phyloP scores from a whole-genome alignment of 345 rosid species.

The Atalantia buxifolia region DNA sequence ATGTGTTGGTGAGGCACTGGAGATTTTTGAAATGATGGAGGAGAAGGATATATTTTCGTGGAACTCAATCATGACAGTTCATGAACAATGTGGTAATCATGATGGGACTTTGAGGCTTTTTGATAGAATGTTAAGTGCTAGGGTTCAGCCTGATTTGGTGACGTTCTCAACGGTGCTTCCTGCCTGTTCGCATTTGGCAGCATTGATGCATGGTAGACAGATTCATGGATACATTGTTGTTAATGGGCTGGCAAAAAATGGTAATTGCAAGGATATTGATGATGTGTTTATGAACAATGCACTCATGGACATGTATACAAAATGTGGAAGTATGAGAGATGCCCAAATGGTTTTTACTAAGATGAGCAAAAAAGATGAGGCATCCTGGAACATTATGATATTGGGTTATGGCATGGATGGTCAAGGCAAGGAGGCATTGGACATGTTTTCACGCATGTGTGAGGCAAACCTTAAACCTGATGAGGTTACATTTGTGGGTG shows the following conservation, averaged over 20 bases:
- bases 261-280: constrained; percentile 6
- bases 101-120: constrained; percentile 50
- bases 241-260: constrained; percentile 35
- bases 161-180: constrained; percentile 57
- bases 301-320: constrained; percentile 59
- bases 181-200: constrained; percentile 56
- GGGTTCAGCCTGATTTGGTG: constrained; percentile 47
- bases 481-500: constrained; percentile 54
- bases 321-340: constrained; percentile 56
- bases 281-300: constrained; percentile 37
- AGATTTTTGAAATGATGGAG: constrained; percentile 42
- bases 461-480: constrained; percentile 38
- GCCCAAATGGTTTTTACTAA: constrained; percentile 44
- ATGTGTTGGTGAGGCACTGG: constrained; percentile 34
- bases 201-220: constrained; percentile 48
- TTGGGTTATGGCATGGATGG: constrained; percentile 61
- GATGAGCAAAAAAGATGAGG: constrained; percentile 42
- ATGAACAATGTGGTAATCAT: constrained; percentile 56
- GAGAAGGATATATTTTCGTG: constrained; percentile 54
- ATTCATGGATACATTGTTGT: constrained; percentile 47
- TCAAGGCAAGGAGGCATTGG: constrained; percentile 44
- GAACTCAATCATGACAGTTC: constrained; percentile 57
- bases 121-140: constrained; percentile 39
- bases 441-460: constrained; percentile 47
- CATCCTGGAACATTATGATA: constrained; percentile 69